Base-by-base conservation (phyloP, 2,329 filamentous ascomycete genomes). In the Rhynchosporium graminicola region DNA sequence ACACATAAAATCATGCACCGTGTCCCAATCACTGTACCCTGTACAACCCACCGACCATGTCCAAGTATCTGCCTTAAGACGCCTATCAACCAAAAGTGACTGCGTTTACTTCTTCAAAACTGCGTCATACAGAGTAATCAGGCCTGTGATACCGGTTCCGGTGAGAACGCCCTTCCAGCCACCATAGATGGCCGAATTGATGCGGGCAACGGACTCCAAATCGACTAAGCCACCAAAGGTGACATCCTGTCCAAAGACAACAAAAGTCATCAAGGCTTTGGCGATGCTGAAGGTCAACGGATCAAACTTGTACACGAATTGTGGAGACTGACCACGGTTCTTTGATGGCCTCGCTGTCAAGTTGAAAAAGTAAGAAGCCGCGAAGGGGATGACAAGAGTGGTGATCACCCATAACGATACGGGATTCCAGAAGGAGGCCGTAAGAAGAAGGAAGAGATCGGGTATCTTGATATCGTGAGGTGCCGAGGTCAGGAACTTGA, bases 341-440 rank as follows among this genome's bases (percentile, higher is more conserved):
- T 59, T 68, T 45, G 66, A 56, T 28, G 80, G 79, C 47, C 83
- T 80, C 59, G 84, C 77, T 45, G 87, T 91, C 72, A 97, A 77
- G 77, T 98, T 98, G 83, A 96, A 89, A 75, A 97, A 96, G 79
- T 95, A 98, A 31, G 90, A 91, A 47, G 87, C 80, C 38, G 90
- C 65, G 56, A 87, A 79, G 1, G 94, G 94, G 33, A 94, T 68
- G 48, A 90, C 71, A 60, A 91, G 76, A 73, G 85, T 89, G 9
- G 92, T 95, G 42, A 87, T 74, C 4, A 85, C 75, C 92, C 93
- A 98, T 26, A 92, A 81, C 7, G 87, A 80, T 60, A 90, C 85
- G 0, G 93, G 89, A 0, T 85, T 87, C 94, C 94, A 98, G 82
- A 97, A 98, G 31, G 83, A 83, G 45, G 83, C 79, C 1, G 89